phyloP scores from a whole-genome alignment of 352 stramenopile species.

The Aphanomyces astaci region DNA sequence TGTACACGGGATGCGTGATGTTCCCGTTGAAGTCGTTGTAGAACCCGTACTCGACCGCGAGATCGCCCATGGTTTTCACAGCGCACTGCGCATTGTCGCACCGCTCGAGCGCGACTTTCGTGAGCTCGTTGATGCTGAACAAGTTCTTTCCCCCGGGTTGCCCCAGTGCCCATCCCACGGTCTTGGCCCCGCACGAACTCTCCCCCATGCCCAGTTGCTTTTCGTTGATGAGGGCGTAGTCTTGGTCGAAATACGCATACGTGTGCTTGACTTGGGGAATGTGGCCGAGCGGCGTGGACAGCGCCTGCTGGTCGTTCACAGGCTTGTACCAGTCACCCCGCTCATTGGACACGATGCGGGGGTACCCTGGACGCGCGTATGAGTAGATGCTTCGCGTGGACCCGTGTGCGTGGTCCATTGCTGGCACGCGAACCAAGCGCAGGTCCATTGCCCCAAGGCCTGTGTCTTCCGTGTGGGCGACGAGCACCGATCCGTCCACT shows the following conservation, averaged over 20 bases:
- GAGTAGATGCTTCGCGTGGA: constrained; percentile 43
- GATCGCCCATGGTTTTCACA: constrained; percentile 86
- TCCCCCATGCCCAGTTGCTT: constrained; percentile 89
- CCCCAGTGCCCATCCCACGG: constrained; percentile 55
- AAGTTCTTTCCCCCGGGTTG: constrained; percentile 66
- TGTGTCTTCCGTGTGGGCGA: constrained; percentile 83
- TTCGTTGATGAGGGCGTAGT: constrained; percentile 94
- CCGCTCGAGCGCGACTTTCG: constrained; percentile 86
- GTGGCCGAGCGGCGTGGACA: constrained; percentile 56
- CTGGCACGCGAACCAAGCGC: constrained; percentile 86
- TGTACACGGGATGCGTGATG: constrained; percentile 40
- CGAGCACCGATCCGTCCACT: constrained; percentile 71
- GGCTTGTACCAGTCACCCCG: constrained; percentile 61
- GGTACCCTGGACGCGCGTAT: constrained; percentile 38
- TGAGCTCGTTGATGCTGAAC: constrained; percentile 86
- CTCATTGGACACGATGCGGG: constrained; percentile 59
- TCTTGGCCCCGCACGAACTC: constrained; percentile 86
- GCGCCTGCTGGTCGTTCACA: constrained; percentile 27
- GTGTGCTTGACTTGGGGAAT: constrained; percentile 89
- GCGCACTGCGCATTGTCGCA: constrained; percentile 72
- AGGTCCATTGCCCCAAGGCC: constrained; percentile 76
- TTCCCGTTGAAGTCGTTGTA: constrained; percentile 86
- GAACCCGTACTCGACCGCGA: constrained; percentile 89
- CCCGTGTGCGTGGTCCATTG: constrained; percentile 43
- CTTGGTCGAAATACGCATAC: constrained; percentile 90